phyloP scores from a whole-genome alignment of 2,329 filamentous ascomycete species.

The Colletotrichum incanum region DNA sequence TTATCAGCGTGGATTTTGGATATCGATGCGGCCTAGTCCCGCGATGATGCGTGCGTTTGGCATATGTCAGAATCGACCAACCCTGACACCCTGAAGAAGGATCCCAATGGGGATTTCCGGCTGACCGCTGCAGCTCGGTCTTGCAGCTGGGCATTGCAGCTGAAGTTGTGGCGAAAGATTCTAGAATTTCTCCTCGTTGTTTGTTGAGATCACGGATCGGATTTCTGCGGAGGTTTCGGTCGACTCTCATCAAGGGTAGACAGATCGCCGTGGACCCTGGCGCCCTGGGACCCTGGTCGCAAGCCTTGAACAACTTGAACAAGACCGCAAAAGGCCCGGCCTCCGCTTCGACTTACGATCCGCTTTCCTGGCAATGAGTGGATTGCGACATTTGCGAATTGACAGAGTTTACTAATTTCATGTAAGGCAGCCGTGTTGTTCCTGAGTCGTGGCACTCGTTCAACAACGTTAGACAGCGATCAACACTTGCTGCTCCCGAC shows the following conservation, averaged over 20 bases:
- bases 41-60: slow-evolving; percentile 39
- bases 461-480: slow-evolving; percentile 10
- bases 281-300: slow-evolving; percentile 20
- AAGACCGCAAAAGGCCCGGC: slow-evolving; percentile 38
- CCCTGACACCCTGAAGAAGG: background rate
- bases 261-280: slow-evolving; percentile 28
- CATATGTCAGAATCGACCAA: slow-evolving; percentile 38
- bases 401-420: background rate
- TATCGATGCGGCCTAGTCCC: slow-evolving; percentile 37
- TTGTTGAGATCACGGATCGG: slow-evolving; percentile 35
- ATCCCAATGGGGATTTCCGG: background rate
- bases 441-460: slow-evolving; percentile 4
- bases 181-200: background rate
- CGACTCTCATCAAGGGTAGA: slow-evolving; percentile 15
- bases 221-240: slow-evolving; percentile 40
- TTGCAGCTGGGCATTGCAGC: background rate
- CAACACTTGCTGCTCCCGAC: background rate
- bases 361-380: slow-evolving; percentile 3
- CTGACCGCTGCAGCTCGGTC: slow-evolving; percentile 20
- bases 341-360: slow-evolving; percentile 15
- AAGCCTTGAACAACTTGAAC: slow-evolving; percentile 18
- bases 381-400: background rate
- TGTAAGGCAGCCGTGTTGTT: background rate
- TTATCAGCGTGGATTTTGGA: slow-evolving; percentile 28
- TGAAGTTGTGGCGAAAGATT: background rate